These are phyloP conservation scores for Penicillium bialowiezense DNA, from an alignment of 495 filamentous ascomycete genomes.

Conservation along the genomic window DNA sequence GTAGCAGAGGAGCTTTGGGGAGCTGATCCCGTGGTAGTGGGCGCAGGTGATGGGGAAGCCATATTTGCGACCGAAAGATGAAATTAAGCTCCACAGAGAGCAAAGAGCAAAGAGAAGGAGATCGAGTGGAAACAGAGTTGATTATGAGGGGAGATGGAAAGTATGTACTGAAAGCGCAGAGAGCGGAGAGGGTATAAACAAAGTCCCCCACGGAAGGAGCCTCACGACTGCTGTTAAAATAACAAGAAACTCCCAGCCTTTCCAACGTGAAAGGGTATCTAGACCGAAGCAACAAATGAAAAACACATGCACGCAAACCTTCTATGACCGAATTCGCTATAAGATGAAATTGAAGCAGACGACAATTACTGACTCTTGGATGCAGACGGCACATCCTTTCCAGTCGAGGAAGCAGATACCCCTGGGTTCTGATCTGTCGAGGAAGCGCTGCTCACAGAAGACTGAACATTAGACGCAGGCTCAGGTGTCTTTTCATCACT, in stretches of 20 bases:
- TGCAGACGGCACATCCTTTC: not conserved
- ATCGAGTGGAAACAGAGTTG: not conserved
- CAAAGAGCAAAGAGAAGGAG: not conserved
- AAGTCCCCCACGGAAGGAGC: not conserved
- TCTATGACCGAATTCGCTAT: not conserved
- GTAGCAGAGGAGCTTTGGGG: too few species aligned
- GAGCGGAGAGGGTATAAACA: not conserved
- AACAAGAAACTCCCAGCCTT: not conserved
- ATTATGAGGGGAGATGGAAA: not conserved
- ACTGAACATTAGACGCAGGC: not conserved
- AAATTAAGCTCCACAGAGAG: too few species aligned
- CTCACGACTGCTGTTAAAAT: not conserved
- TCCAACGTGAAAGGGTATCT: slow-evolving; percentile 5
- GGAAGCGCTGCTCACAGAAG: not conserved
- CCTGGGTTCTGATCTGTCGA: too few species aligned
- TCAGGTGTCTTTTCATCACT: not conserved
- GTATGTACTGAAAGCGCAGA: not conserved
- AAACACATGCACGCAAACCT: slow-evolving; percentile 2
- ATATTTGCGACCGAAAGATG: too few species aligned
- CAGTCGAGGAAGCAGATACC: not conserved
- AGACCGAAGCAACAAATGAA: slow-evolving; percentile 2
- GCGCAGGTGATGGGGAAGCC: too few species aligned
- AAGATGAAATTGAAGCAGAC: not conserved
- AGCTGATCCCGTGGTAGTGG: too few species aligned
- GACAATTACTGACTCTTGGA: not conserved